Base-by-base conservation (phyloP, 2,329 filamentous ascomycete species). In the Chaetomiaceae sp. region DNA sequence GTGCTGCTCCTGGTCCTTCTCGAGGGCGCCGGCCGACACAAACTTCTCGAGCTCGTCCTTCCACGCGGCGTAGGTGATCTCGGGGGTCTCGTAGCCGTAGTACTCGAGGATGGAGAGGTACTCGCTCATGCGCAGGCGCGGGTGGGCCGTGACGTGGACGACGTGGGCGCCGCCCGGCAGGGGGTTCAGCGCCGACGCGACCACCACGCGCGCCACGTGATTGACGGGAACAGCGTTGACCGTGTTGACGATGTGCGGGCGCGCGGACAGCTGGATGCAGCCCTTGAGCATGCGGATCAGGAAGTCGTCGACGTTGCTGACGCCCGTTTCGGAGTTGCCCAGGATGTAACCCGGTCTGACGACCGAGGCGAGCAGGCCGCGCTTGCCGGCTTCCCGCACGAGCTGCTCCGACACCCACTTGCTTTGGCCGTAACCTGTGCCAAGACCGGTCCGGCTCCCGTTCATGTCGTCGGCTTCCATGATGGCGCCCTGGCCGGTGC, bases 171-270 rank as follows among this genome's bases (percentile, higher is more conserved):
- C 64, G 39, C 40, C 61, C 4, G 63, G 57, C 1, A 82, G 75
- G 0, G 83, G 83, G 62, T 85, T 78, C 60, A 95, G 76, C 0
- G 82, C 78, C 5, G 85, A 75, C 0, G 90, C 88, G 16, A 89
- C 82, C 21, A 95, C 86, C 7, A 95, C 80, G n/a, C 81, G 77
- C 1, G 85, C 81, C 31, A 96, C 90, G 58, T 95, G 89, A 55
- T 83, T 82, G 21, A 96, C 90, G 0, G 92, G 91, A 0, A 96
- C 87, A 67, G 85, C 82, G 72, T 96, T 97, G 68, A 96, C 82
- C 0, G 89, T 88, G 72, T 96, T 97, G 65, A 76, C 70, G 59
- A 96, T 95, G 58, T 80, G 77, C 1, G 91, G 92, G 0, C 89
- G 78, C 3, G 77, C 75, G 2, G 73, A 73, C 3, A 96, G 75